Evolutionary conservation across 257 asterid genomes (phyloP), one percentile per base, ranked within the genome.

Genomic region (Przewalskia tangutica): DNA sequence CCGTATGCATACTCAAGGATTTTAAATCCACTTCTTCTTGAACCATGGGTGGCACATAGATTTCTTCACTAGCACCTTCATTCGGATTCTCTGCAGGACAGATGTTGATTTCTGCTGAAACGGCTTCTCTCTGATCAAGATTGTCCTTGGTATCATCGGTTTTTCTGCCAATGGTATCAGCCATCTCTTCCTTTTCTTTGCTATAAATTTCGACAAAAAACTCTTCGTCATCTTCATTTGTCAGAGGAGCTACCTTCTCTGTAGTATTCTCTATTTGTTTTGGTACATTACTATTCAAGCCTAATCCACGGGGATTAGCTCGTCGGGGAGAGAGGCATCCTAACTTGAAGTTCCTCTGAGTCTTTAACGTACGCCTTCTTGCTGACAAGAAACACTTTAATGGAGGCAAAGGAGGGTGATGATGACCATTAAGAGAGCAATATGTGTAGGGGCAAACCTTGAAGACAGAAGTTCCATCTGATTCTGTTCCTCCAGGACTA

Each of bases 391-490:
- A 95, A 68, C 85, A 40, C 92, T 91, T 91, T 55, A 95, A 85
- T 0, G 97, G 94, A 0, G 97, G 97, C 85, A 88, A 70, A 23
- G 97, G 86, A 82, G 87, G 85, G 34, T 87, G 98, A 48, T 78
- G 91, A 86, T 91, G 98, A n/a, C 97, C 99, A 62, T 95, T 95
- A n/a, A 93, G 93, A 7, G 99, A 93, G 32, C 99, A 95, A 64
- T 95, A 93, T 12, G 90, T 88, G 48, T 92, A 95, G 0, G 98
- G 91, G 79, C 99, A 95, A 23, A 95, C 97, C 80, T 88, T 92
- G 82, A 91, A 36, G 5, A 85, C 85, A 60, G 99, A 93, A 8
- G 90, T 89, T 58, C 97, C 97, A 68, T 87, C 87, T 16, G 88
- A 88, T 79, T 94, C 97, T 42, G 88, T 85, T 68, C 89, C 97